Base-by-base conservation (phyloP, 768 basidiomycete genomes). In the Panus rudis region DNA sequence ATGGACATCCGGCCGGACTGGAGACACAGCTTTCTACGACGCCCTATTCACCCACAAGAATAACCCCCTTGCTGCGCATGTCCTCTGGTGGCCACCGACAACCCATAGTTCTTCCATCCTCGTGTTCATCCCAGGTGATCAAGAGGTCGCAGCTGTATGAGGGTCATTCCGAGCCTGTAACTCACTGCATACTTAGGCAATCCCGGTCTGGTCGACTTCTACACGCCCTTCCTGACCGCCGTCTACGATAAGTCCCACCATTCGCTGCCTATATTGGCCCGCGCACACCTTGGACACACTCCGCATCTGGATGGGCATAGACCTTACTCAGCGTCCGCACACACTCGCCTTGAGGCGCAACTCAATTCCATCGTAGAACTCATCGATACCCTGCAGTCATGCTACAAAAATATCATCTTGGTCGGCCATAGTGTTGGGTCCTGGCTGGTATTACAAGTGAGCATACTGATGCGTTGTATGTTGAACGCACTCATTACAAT, bases 401-500 rank as follows among this genome's bases (percentile, higher is more conserved):
- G 42, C n/a, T 72, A 63, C 52, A 48, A n/a, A 47, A 68, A 59
- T 44, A 56, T 81, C 21, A 57, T 81, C 14, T 19, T 84, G 0
- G 56, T 72, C 17, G 82, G 79, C 7, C 86, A 90, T 49, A 85
- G 82, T 42, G 74, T 89, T 12, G 87, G 87, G 2, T 63, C 75
- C 2, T 91, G 85, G 84, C 65, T 90, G 40, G 57, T 71, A 4
- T 54, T 77, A 23, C 76, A 87, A 66, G 81, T 76, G 26, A 51
- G 63, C 52, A 26, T 39, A 43, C 25, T 22, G 31, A 22, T 37
- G n/a, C 4, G 5, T 23, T 23, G 21, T 24, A 32, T 21, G 14
- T 32, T 14, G 32, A 8, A 10, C 23, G 17, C 32, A 12, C 25
- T 6, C 10, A 22, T 27, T 23, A 28, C 21, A 21, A n/a, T 43